Percentiles rank a stretch among this genome's conserved stretches.
phyloP scores from a whole-genome alignment of 2,329 filamentous ascomycete species.

The Penicillium capsulatum region DNA sequence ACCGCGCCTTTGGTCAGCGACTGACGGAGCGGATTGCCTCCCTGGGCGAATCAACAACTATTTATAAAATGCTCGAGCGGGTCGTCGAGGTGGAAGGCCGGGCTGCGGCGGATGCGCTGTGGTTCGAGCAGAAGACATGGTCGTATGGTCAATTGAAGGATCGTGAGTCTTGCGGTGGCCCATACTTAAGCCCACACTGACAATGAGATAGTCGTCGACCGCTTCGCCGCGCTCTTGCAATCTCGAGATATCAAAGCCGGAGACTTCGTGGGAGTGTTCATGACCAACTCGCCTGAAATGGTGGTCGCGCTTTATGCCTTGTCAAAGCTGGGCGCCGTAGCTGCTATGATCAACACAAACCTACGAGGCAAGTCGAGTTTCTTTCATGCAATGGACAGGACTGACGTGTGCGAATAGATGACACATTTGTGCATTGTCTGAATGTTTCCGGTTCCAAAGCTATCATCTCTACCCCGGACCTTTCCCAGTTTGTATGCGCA shows the following conservation, averaged over 20 bases:
- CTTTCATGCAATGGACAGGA: not conserved
- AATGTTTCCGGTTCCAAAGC: conserved; percentile 39
- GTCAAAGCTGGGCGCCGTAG: conserved; percentile 45
- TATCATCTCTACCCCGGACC: conserved; percentile 45
- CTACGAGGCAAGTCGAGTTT: conserved; percentile 38
- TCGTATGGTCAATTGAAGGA: conserved; percentile 45
- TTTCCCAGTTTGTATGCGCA: conserved; percentile 34
- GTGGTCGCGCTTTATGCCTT: conserved; percentile 43
- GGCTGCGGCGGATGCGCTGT: conserved; percentile 41
- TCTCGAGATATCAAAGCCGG: conserved; percentile 35
- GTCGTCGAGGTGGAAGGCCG: conserved; percentile 39
- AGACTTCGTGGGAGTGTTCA: conserved; percentile 47
- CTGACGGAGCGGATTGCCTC: conserved; percentile 35
- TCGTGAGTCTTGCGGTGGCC: conserved; percentile 27
- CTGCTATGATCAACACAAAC: conserved; percentile 47
- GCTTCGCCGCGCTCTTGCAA: conserved; percentile 43
- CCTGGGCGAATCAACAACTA: conserved; percentile 38
- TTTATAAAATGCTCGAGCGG: conserved; percentile 44
- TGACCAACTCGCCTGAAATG: conserved; percentile 50
- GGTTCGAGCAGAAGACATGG: conserved; percentile 49
- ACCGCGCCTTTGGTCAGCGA: conserved; percentile 33
- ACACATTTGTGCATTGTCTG: conserved; percentile 46
- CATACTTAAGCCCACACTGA: not conserved
- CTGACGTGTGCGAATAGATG: conserved; percentile 26
- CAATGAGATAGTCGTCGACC: conserved; percentile 37